phyloP scores from a whole-genome alignment of 1,284 basidiomycete species.

The Trichosporon inkin region DNA sequence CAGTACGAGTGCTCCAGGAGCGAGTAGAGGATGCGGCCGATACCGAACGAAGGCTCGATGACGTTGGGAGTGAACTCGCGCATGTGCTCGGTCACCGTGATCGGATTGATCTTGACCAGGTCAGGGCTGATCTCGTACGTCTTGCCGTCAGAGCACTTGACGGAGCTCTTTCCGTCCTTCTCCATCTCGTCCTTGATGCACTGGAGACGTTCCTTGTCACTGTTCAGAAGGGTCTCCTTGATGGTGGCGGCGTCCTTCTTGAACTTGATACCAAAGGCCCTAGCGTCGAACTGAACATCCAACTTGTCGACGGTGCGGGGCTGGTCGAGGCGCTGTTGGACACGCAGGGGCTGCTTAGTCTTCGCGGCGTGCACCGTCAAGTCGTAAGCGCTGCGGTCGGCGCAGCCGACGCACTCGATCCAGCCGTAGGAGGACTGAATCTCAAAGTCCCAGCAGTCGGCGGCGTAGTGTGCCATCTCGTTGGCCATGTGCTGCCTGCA shows the following conservation, averaged over 20 bases:
- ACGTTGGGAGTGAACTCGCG: slow-evolving; percentile 96
- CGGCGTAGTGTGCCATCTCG: slow-evolving; percentile 99
- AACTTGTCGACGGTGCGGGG: slow-evolving; percentile 71
- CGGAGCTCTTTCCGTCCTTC: slow-evolving; percentile 38
- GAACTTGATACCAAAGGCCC: slow-evolving; percentile 82
- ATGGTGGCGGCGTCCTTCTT: slow-evolving; percentile 75
- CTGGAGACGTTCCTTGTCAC: slow-evolving; percentile 66
- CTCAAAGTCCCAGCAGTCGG: slow-evolving; percentile 99
- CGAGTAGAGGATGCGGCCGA: slow-evolving; percentile 92
- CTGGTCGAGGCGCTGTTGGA: slow-evolving; percentile 78
- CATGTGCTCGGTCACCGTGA: slow-evolving; percentile 86
- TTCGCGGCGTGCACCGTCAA: slow-evolving; percentile 58
- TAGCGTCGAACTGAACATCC: slow-evolving; percentile 78
- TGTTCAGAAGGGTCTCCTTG: slow-evolving; percentile 63
- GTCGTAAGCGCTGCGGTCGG: slow-evolving; percentile 96
- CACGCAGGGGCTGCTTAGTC: slow-evolving; percentile 65
- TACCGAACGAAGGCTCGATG: slow-evolving; percentile 97
- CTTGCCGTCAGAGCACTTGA: slow-evolving; percentile 59
- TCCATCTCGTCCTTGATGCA: slow-evolving; percentile 69
- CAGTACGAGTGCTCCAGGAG: slow-evolving; percentile 95
- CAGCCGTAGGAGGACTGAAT: slow-evolving; percentile 92
- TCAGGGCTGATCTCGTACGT: slow-evolving; percentile 70
- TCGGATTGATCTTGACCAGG: slow-evolving; percentile 69
- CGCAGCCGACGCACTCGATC: slow-evolving; percentile 99
- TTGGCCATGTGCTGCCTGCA: slow-evolving; percentile 97